Evolutionary conservation across 768 basidiomycete genomes (phyloP), one percentile per base, ranked within the genome.

Genomic region (Neoboletus magnificus): DNA sequence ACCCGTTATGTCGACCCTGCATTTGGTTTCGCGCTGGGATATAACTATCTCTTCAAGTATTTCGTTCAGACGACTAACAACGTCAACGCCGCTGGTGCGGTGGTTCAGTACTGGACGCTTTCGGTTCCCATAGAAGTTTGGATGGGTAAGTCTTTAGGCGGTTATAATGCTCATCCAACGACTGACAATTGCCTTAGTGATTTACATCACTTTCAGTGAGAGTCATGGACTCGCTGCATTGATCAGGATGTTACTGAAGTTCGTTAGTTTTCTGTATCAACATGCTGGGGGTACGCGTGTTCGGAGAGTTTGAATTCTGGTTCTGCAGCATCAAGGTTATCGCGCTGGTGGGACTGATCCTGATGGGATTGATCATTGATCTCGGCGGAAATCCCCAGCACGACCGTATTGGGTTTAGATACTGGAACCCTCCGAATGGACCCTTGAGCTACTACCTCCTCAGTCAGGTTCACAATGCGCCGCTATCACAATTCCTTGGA

Each of bases 1-100:
- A 80, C 83, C 2, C 80, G 85, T 46, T 85, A 84, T 61, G 80
- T 82, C 22, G 85, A 87, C 66, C 85, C 85, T 48, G 84, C 85
- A 22, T 76, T 86, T 43, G 85, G 83, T 37, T 87, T 87, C 66
- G 84, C 82, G 16, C 62, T 59, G 41, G 57, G 48, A 46, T 57
- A 43, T 40, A 85, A 85, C 65, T 84, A 86, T 63, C 70, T 85
- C 41, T 65, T 79, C 56, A 83, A 83, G 77, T 76, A 84, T 75
- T 68, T 85, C 15, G 79, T 87, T 50, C 83, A 84, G 32, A 85
- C 85, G 12, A 82, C 82, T 0, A 84, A 83, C 60, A 86, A 86
- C 59, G 77, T 85, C 62, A 84, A 84, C 65, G 84, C 82, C 22
- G 82, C 82, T 32, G 81, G 82, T 27, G 74, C 78, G 23, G 80